phyloP scores from a whole-genome alignment of 2,329 filamentous ascomycete genomes.

The Cladosporium cucumerinum region DNA sequence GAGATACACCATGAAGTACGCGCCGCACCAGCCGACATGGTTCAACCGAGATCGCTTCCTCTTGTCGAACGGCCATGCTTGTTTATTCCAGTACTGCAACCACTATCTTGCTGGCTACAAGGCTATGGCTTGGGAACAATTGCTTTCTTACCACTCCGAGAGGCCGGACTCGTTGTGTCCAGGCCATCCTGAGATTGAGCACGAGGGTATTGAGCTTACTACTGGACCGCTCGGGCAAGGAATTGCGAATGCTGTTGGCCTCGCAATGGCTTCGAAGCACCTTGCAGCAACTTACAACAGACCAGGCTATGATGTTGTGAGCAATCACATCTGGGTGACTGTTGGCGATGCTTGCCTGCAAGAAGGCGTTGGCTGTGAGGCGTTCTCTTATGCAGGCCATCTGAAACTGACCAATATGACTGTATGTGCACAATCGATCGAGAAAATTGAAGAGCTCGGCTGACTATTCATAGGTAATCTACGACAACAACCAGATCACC shows the following conservation, averaged over 20 bases:
- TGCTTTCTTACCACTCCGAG: slow-evolving; percentile 53
- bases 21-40: slow-evolving; percentile 52
- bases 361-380: slow-evolving; percentile 57
- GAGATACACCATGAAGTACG: slow-evolving; percentile 62
- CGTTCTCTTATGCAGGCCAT: slow-evolving; percentile 56
- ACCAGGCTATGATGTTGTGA: slow-evolving; percentile 47
- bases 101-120: slow-evolving; percentile 49
- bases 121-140: slow-evolving; percentile 55
- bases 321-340: slow-evolving; percentile 56
- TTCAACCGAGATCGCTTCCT: slow-evolving; percentile 64
- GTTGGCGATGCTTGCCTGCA: slow-evolving; percentile 58
- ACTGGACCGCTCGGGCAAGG: slow-evolving; percentile 59
- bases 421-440: slow-evolving; percentile 27
- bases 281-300: slow-evolving; percentile 54
- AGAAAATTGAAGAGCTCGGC: not conserved
- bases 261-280: slow-evolving; percentile 58
- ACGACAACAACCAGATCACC: slow-evolving; percentile 60
- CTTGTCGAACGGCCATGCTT: slow-evolving; percentile 58
- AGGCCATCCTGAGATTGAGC: slow-evolving; percentile 53
- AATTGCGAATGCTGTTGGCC: slow-evolving; percentile 57
- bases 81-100: slow-evolving; percentile 52
- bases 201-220: slow-evolving; percentile 57
- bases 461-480: slow-evolving; percentile 36
- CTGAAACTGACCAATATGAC: slow-evolving; percentile 55
- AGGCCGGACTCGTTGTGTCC: slow-evolving; percentile 50